Conservation (phyloP, 2,329 filamentous ascomycete genomes). For the Epichloe gansuensis region DNA sequence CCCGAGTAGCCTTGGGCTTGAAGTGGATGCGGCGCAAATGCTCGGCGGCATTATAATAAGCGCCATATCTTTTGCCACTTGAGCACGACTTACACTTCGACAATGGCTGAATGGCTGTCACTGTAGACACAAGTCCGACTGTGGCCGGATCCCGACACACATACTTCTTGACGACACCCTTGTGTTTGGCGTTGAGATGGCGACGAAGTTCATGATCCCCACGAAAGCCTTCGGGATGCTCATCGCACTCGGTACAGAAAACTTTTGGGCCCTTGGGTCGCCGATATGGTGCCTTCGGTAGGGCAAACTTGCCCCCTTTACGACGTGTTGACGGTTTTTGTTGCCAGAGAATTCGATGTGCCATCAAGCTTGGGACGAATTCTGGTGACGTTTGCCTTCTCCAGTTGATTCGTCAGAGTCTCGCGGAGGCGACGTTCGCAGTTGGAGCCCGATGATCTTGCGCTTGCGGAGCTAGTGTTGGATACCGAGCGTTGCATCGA, state of each 20-base stretch:
- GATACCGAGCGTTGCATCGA: conserved; percentile 39
- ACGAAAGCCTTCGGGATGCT: conserved; percentile 67
- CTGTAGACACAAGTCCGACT: conserved; percentile 28
- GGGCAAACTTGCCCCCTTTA: conserved; percentile 31
- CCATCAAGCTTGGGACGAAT: conserved; percentile 34
- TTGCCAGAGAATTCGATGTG: conserved; percentile 1
- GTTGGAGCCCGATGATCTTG: conserved; percentile 31
- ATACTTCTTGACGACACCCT: conserved; percentile 39
- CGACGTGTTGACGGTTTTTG: conserved; percentile 13
- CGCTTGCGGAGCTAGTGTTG: conserved; percentile 28
- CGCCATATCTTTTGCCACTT: conserved; percentile 67
- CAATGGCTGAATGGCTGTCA: conserved; percentile 50
- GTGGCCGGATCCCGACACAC: conserved; percentile 43
- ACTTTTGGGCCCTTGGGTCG: conserved; percentile 62
- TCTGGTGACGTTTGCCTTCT: conserved; percentile 25
- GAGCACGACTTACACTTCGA: conserved; percentile 74
- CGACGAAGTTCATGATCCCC: conserved; percentile 73
- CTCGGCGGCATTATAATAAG: conserved; percentile 90
- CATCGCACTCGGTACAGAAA: conserved; percentile 56
- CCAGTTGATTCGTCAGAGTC: conserved; percentile 32
- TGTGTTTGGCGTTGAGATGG: conserved; percentile 56
- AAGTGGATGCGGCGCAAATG: conserved; percentile 85
- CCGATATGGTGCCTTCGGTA: conserved; percentile 33
- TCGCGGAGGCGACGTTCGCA: conserved; percentile 35
- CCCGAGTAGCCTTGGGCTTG: conserved; percentile 45